Base-by-base conservation (phyloP, 2,329 filamentous ascomycete genomes). In the Exophiala sp. region DNA sequence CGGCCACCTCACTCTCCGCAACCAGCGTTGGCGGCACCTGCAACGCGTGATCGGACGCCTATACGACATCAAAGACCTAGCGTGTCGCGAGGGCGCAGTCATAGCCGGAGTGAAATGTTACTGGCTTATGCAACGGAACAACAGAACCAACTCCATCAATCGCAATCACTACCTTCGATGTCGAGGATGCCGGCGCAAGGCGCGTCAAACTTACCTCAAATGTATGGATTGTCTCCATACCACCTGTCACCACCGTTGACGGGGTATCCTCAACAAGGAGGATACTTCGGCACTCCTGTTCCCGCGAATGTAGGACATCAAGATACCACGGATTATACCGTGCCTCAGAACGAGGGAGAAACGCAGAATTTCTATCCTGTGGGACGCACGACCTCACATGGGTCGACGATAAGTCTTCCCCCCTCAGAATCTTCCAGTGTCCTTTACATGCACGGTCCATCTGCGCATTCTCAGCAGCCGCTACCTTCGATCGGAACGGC, bases 91-190 rank as follows among this genome's bases (percentile, higher is more conserved):
- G 40, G 47, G 41, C 61, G 54, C 41, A 64, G 62, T 52, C 58
- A 53, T 33, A 62, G 57, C 44, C 50, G 62, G 16, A 45, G 59
- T 33, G 61, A 64, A 29, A 51, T 55, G 50, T 33, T 64, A 18
- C 29, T 60, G 10, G 53, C 62, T 8, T 63, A 61, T 38, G 55
- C 59, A 14, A 43, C 54, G n/a, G 49, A 64, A 29, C 24, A 29
- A 29, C 24, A 29, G 34, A 57, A 47, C 36, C 48, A 54, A 41
- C 45, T 56, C 14, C 50, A 54, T n/a, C 51, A 54, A 38, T 56
- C 55, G 8, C 55, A 57, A 18, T 57, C 57, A 7, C 40, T 59
- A 10, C 55, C 60, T 18, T 54, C 56, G 5, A 58, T 61, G 24
- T 18, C 54, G 32, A 41, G 51, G 9, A 47, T 57, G 21, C 51